A percentile compares a stretch with the other conserved stretches of the same genome.
These are phyloP conservation scores for Flaveria trinervia DNA, from an alignment of 129 eudicot species.

Conservation along the genomic window DNA sequence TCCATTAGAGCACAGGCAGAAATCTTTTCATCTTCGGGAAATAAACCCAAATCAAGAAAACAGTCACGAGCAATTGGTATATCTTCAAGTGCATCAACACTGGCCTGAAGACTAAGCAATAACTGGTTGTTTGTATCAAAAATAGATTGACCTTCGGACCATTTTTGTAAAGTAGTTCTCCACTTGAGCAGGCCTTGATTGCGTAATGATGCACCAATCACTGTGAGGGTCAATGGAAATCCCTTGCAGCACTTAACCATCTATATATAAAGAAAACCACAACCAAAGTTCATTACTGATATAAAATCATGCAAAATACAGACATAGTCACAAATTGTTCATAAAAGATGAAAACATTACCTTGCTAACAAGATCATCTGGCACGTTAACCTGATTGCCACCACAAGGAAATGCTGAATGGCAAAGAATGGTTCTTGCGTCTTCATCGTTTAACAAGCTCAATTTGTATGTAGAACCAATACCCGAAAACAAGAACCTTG, in stretches of 20 bases:
- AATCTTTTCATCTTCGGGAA: conserved; percentile 47
- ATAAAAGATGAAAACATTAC: conserved; percentile 21
- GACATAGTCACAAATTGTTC: not conserved
- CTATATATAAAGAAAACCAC: not conserved
- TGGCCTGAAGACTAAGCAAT: conserved; percentile 35
- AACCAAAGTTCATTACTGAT: not conserved
- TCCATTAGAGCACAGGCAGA: conserved; percentile 41
- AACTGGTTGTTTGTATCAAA: conserved; percentile 30
- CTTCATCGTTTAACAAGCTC: conserved; percentile 33
- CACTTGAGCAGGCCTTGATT: conserved; percentile 32
- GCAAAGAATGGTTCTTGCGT: conserved; percentile 48
- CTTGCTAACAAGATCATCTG: conserved; percentile 45
- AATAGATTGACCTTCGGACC: conserved; percentile 38
- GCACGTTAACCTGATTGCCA: conserved; percentile 18
- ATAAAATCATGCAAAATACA: not conserved
- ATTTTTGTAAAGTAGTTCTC: conserved; percentile 27
- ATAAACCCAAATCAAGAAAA: conserved; percentile 44
- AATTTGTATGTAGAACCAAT: conserved; percentile 35
- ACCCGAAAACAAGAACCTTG: conserved; percentile 42
- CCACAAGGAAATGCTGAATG: conserved; percentile 41
- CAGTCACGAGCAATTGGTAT: conserved; percentile 24
- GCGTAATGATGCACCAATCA: conserved; percentile 45
- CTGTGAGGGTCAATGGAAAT: conserved; percentile 49
- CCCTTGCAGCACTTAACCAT: conserved; percentile 40
- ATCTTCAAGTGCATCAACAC: conserved; percentile 42